Evolutionary conservation across 1,284 basidiomycete genomes (phyloP), one percentile per base, ranked within the genome.

Genomic region (Cutaneotrichosporon cavernicola): DNA sequence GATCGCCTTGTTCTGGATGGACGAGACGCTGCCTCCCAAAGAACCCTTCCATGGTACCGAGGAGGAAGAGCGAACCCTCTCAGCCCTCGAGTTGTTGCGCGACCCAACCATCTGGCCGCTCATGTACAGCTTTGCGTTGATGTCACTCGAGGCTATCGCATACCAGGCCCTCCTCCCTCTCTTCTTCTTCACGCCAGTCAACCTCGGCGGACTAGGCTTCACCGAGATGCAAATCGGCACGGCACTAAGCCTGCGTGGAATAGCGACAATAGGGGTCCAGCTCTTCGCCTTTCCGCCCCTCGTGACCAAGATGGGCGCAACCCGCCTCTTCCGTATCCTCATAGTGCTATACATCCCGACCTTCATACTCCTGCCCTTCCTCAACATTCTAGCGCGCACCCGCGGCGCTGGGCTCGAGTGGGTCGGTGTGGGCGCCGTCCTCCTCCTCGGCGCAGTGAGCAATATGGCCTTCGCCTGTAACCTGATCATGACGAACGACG

Each of bases 401-500:
- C 65, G 66, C 18, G 40, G 66, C 36, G 52, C 57, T n/a, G 68
- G 49, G 5, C 56, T 64, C 21, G 70, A 77, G 21, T 78, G 76
- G 76, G 59, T 68, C 10, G 70, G 66, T 22, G 64, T 66, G 38
- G 60, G 56, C 22, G 40, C 56, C 21, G 65, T 68, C 9, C 59
- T 70, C 30, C 49, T 66, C 13, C 63, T 60, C 36, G 65, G 69
- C 34, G 65, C 72, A 1, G 61, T 68, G 8, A 65, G 69, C 55
- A 74, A 74, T 40, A 76, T 77, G 73, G 73, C 76, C 26, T 77
- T 76, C 56, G 72, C 72, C 11, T 75, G 75, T 62, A 76, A 76
- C 47, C 60, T 76, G 38, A 69, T 76, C 56, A 75, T 76, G 73
- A 69, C 67, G 16, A 76, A 76, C 56, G 70, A 71, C 38, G 73